These are phyloP conservation scores for Lophiostoma macrostomum DNA, from an alignment of 495 filamentous ascomycete genomes.

Conservation along the genomic window DNA sequence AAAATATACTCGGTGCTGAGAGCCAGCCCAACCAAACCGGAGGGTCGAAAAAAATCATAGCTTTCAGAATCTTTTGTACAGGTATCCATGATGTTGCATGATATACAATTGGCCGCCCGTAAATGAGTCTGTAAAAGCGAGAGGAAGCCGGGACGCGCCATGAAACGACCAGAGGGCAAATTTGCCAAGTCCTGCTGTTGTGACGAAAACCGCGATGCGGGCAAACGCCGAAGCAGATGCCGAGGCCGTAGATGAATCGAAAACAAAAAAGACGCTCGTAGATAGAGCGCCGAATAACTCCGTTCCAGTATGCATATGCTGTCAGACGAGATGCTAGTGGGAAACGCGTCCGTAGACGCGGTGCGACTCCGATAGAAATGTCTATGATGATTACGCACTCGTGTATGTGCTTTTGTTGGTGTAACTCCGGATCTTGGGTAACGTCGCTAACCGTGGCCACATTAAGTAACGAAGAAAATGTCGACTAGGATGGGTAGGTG, in stretches of 20 bases:
- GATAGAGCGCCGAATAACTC: conserved; percentile 26
- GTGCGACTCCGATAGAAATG: conserved; percentile 12
- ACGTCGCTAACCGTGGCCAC: conserved; percentile 24
- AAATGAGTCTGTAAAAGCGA: conserved; percentile 3
- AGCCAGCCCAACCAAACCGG: conserved; percentile 17
- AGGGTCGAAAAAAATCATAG: conserved; percentile 1
- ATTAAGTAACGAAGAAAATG: conserved; percentile 16
- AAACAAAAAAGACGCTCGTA: conserved; percentile 1
- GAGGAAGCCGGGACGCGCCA: neutral
- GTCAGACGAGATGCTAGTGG: conserved; percentile 5
- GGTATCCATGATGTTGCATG: conserved; percentile 1
- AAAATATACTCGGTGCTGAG: conserved; percentile 1
- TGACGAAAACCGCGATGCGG: neutral
- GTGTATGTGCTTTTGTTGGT: conserved; percentile 12
- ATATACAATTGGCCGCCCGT: conserved; percentile 13
- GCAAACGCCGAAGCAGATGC: neutral
- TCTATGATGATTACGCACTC: conserved; percentile 20
- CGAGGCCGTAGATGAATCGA: neutral
- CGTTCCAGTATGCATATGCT: conserved; percentile 22
- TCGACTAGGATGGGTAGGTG: neutral
- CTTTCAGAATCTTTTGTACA: conserved; percentile 11
- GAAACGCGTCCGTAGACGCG: conserved; percentile 16
- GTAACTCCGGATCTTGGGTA: conserved; percentile 7
- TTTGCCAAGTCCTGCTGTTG: neutral
- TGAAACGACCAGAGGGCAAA: neutral